Base-by-base conservation (phyloP, 345 rosid species). In the Erysimum cheiranthoides region DNA sequence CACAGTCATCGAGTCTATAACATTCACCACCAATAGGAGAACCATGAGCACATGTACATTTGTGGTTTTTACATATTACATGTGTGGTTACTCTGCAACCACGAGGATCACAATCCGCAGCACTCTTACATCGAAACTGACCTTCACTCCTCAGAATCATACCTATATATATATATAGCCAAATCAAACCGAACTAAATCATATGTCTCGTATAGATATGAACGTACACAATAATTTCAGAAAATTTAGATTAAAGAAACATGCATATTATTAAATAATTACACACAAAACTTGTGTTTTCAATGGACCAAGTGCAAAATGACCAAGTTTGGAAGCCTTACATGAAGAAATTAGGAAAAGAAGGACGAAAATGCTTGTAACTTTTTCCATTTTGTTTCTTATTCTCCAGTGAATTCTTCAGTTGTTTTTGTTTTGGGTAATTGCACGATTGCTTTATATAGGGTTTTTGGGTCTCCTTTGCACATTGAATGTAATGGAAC, bases 71-170 rank as follows among this genome's bases (percentile, higher is more conserved):
- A 53, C 65, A 73, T 65, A 54, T 17, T 14, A n/a, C 39, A 73
- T 56, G 47, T 64, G 77, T 0, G 2, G 1, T 0, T 54, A 2
- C 0, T 64, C 71, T 43, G 36, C 77, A 73, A 10, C 39, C 47
- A 53, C 65, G 47, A 18, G 39, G 10, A 64, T 73, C 57, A 54
- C 77, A 73, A 2, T 73, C 70, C 1, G 0, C 4, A 14, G 0
- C 46, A 17, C 5, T 18, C 7, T 12, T 5, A 53, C 77, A 73
- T 31, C 1, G 36, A 52, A 30, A 39, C 0, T 39, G 43, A 39
- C 70, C 45, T 63, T 73, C 45, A 25, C 70, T 52, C 45, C 16
- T 62, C 63, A 42, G 31, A 4, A 73, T 32, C 70, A 73, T 14
- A 28, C 77, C 56, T 73, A 12, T 40, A 32, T 6, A 47, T 49